Evolutionary conservation across 1,139 yeast genomes (phyloP), one percentile per base, ranked within the genome.

Genomic region (Scheffersomyces segobiensis): DNA sequence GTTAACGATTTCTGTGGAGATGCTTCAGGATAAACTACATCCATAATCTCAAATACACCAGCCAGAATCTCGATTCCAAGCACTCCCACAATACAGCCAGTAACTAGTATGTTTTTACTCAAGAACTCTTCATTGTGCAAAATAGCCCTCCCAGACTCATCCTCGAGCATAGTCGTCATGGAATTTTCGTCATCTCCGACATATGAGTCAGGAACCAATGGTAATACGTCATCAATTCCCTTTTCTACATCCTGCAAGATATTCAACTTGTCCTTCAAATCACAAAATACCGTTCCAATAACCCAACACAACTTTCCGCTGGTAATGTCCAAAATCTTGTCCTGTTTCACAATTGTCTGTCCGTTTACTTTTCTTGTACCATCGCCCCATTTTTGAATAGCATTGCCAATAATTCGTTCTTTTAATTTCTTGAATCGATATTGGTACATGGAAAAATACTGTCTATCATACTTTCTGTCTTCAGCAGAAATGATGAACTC

Each of bases 221-320:
- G 86, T 52, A 84, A 71, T 46, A 81, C 81, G 52, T 85, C 88
- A 64, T 85, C 87, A 49, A 73, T 71, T 19, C 85, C 85, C 19
- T 75, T 83, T 52, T 90, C 87, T 18, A 93, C 95, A 63, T 95
- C 98, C 55, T 86, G 85, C 57, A 96, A 76, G 55, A 95, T 88
- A 68, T 93, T 89, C 12, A 97, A 92, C 70, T 95, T 95, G 69
- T 86, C 86, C 67, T 86, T 87, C 87, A 92, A 83, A 60, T 93
- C 97, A 66, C 92, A 84, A 67, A 89, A 93, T 0, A 93, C 81
- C 0, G 98, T 91, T 2, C 99, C 99, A 47, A 90, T 81, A n/a
- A 92, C 88, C 96, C 96, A 95, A 61, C 93, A 86, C 42, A 93
- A 84, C 63, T 86, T 82, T 56, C 88, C 86, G 53, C 86, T 85